Evolutionary conservation across 2,329 filamentous ascomycete species (phyloP).

Genomic region (Blastomyces parvus): DNA sequence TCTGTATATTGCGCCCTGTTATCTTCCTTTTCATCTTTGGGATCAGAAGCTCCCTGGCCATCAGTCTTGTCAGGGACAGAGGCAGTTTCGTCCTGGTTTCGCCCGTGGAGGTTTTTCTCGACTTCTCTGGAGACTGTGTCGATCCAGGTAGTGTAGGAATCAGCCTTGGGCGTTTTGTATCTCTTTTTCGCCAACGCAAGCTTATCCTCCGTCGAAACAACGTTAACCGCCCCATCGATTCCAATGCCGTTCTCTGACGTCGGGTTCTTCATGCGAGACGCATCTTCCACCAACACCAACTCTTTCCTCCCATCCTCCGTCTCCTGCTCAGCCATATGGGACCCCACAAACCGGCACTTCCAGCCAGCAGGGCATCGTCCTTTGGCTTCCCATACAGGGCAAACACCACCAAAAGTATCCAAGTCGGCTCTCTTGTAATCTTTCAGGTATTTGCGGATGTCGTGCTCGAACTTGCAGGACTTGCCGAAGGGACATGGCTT

Average conservation of each 20-base stretch:
- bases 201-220: constrained; percentile 60
- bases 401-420: constrained; percentile 63
- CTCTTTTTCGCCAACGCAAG: constrained; percentile 65
- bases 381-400: constrained; percentile 67
- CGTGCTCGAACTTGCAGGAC: constrained; percentile 71
- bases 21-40: constrained; percentile 48
- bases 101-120: constrained; percentile 43
- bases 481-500: constrained; percentile 65
- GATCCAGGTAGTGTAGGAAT: constrained; percentile 68
- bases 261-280: constrained; percentile 37
- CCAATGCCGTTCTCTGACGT: constrained; percentile 22
- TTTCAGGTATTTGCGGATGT: constrained; percentile 73
- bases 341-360: constrained; percentile 86
- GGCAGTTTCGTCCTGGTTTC: constrained; percentile 29
- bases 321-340: constrained; percentile 74
- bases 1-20: constrained; percentile 74
- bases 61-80: constrained; percentile 20
- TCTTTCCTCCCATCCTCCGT: constrained; percentile 74
- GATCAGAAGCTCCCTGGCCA: constrained; percentile 19
- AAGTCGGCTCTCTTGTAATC: constrained; percentile 75
- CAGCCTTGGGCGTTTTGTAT: constrained; percentile 60
- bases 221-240: constrained; percentile 60
- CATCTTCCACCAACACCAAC: constrained; percentile 54
- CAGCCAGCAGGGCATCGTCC: constrained; percentile 77
- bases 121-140: constrained; percentile 50